These are phyloP conservation scores for Botrytis byssoidea DNA, from an alignment of 2,329 filamentous ascomycete species.

Conservation along the genomic window DNA sequence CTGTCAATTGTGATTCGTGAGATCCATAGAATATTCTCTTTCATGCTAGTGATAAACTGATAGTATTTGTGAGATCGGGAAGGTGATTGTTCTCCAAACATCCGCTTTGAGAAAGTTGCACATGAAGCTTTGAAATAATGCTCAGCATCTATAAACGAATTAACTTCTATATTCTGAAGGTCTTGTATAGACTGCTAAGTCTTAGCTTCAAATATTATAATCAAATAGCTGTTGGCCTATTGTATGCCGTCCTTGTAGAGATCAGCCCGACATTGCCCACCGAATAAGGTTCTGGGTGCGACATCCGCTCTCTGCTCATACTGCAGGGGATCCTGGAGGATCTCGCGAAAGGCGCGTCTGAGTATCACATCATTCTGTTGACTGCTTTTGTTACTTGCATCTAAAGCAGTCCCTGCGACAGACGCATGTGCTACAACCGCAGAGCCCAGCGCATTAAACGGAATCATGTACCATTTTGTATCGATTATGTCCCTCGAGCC, in stretches of 20 bases:
- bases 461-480: no score
- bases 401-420: no score
- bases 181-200: neutral
- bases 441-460: no score
- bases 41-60: neutral
- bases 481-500: neutral
- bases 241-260: no score
- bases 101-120: neutral
- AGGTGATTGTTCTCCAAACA: neutral
- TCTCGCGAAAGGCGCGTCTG: neutral
- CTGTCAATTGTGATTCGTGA: neutral
- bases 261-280: no score
- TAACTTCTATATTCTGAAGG: neutral
- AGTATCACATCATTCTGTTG: neutral
- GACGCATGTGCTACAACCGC: fast-evolving
- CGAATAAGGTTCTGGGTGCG: neutral
- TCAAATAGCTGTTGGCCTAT: neutral
- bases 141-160: neutral
- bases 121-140: neutral
- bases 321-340: neutral
- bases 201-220: neutral
- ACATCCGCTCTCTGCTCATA: neutral
- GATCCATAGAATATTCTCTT: neutral
- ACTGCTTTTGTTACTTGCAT: no score
- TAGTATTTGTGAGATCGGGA: neutral